Evolutionary conservation across 345 rosid species (phyloP).

Genomic region (Boechera stricta): DNA sequence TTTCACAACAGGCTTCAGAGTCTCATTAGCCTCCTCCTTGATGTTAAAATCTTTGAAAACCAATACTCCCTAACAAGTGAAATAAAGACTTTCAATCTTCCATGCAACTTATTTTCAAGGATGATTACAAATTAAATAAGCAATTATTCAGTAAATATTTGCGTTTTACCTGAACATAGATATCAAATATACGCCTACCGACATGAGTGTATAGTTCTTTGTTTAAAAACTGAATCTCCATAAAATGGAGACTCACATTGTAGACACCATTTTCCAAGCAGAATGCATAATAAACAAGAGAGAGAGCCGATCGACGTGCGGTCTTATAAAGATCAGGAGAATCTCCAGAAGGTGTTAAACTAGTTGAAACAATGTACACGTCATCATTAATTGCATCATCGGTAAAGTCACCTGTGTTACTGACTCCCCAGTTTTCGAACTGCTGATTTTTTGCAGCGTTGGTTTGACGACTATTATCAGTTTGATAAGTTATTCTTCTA

Average conservation of each 20-base stretch:
- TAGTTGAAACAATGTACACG: neutral
- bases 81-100: neutral
- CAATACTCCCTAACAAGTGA: slow-evolving; percentile 1
- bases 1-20: slow-evolving; percentile 36
- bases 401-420: slow-evolving; percentile 38
- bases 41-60: slow-evolving; percentile 57
- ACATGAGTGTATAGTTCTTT: slow-evolving; percentile 44
- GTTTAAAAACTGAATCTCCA: slow-evolving; percentile 61
- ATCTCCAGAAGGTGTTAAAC: neutral
- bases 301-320: slow-evolving; percentile 66
- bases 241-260: slow-evolving; percentile 61
- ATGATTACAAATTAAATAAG: neutral
- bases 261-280: slow-evolving; percentile 66
- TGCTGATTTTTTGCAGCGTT: slow-evolving; percentile 14
- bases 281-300: slow-evolving; percentile 63
- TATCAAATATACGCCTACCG: slow-evolving; percentile 63
- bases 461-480: neutral
- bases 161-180: slow-evolving; percentile 58
- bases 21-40: slow-evolving; percentile 49
- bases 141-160: neutral
- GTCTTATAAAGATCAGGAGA: slow-evolving; percentile 44
- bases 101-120: neutral
- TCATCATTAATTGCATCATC: neutral
- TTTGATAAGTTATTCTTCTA: slow-evolving; percentile 10
- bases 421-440: slow-evolving; percentile 28